Conservation (phyloP, 306 rosid species). For the Benincasa hispida region DNA sequence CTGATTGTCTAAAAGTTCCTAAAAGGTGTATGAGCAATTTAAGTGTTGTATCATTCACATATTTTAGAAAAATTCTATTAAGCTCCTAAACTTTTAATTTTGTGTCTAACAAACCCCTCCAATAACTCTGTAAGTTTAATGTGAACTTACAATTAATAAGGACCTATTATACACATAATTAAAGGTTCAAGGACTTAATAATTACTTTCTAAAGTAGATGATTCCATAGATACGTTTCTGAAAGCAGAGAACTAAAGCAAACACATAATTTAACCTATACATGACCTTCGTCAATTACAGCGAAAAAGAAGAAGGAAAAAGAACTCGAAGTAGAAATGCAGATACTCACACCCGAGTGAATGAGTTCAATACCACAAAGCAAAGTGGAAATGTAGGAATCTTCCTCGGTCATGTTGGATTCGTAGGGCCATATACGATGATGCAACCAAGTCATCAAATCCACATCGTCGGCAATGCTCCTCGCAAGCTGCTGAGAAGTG, state of each 20-base stretch:
- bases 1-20: background rate
- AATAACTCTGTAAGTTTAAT: background rate
- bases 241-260: background rate
- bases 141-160: background rate
- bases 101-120: background rate
- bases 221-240: background rate
- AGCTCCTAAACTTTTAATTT: background rate
- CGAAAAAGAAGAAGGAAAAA: background rate
- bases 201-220: background rate
- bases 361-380: conserved; percentile 76
- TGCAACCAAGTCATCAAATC: conserved; percentile 83
- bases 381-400: conserved; percentile 69
- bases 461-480: conserved; percentile 92
- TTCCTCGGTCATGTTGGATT: conserved; percentile 61
- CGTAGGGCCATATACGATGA: conserved; percentile 83
- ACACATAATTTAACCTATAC: background rate
- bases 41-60: background rate
- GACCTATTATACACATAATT: background rate
- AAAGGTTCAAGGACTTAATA: background rate
- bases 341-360: conserved; percentile 54
- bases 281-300: background rate
- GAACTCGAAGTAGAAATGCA: background rate
- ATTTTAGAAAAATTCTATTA: background rate
- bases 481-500: conserved; percentile 63
- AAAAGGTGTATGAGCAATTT: background rate